Conservation (phyloP, 208 protist species). For the Acanthamoeba triangularis region DNA sequence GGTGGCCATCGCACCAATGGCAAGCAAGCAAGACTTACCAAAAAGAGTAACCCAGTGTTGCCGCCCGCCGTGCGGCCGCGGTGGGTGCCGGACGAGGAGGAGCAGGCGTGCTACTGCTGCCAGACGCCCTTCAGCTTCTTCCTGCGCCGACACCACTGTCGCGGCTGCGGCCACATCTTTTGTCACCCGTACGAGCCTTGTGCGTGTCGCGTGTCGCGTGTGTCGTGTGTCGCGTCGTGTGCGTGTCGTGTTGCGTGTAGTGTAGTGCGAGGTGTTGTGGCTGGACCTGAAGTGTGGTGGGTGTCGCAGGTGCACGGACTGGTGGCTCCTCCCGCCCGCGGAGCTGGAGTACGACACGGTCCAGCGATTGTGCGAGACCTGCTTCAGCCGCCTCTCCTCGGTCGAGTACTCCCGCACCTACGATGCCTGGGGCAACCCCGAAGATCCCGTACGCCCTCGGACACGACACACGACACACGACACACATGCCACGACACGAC, state of each 20-base stretch:
- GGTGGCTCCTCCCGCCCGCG: conserved; percentile 12
- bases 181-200: neutral
- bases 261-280: neutral
- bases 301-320: neutral
- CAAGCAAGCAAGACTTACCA: neutral
- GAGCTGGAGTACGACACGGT: conserved; percentile 26
- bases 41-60: no score
- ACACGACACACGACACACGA: neutral
- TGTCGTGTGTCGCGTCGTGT: neutral
- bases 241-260: neutral
- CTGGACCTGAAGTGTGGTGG: neutral
- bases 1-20: no score
- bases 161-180: conserved; percentile 20
- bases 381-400: neutral
- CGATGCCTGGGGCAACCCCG: neutral
- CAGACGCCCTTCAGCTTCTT: neutral
- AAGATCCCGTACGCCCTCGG: neutral
- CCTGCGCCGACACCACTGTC: neutral
- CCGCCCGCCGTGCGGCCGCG: neutral
- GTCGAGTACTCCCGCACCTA: conserved; percentile 15
- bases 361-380: conserved; percentile 13
- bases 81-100: neutral
- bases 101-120: neutral
- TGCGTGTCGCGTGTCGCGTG: neutral
- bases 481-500: neutral